Conservation (phyloP, 1,139 yeast genomes). For the Pichia sp. region DNA sequence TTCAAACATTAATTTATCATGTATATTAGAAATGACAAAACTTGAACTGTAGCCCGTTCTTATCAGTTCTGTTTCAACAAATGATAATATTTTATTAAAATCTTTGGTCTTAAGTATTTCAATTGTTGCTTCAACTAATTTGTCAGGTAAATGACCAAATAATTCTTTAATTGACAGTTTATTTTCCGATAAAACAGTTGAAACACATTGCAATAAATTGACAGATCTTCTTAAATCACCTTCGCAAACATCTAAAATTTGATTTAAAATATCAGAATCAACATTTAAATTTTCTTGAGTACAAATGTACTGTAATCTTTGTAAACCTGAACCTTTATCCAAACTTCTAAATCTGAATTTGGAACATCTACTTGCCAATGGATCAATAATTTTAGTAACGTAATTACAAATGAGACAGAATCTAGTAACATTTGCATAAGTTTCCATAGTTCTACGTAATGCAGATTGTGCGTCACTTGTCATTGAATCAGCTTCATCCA, state of each 20-base stretch:
- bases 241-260: conserved; percentile 59
- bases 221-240: conserved; percentile 95
- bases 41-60: conserved; percentile 85
- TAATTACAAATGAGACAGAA: conserved; percentile 93
- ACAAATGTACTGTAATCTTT: conserved; percentile 57
- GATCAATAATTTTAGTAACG: conserved; percentile 93
- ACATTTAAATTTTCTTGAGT: conserved; percentile 46
- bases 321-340: conserved; percentile 63
- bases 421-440: conserved; percentile 82
- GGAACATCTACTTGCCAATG: conserved; percentile 92
- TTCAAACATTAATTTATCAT: conserved; percentile 59
- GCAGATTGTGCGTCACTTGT: conserved; percentile 98
- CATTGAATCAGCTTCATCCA: conserved; percentile 98
- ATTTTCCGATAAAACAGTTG: conserved; percentile 35
- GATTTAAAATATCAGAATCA: conserved; percentile 46
- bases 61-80: conserved; percentile 47
- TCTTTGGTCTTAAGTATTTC: conserved; percentile 36
- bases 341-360: conserved; percentile 84
- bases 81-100: conserved; percentile 36
- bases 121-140: conserved; percentile 41
- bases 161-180: conserved; percentile 45
- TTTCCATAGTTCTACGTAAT: conserved; percentile 92
- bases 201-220: conserved; percentile 82
- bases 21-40: conserved; percentile 72
- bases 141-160: conserved; percentile 77